Conservation (phyloP, 345 rosid species). For the Lepidium didymum region DNA sequence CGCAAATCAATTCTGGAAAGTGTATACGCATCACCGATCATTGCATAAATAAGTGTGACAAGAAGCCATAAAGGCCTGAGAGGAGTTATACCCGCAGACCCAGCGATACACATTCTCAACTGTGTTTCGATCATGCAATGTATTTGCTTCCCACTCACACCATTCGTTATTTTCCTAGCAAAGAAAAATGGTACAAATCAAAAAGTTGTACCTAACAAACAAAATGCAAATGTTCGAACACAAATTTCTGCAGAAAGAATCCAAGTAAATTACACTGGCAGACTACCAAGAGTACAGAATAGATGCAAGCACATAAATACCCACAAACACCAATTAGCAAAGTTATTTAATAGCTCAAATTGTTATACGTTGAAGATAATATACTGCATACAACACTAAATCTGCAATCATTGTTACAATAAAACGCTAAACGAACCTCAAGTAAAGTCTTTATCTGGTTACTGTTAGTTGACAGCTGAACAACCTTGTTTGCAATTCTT, state of each 20-base stretch:
- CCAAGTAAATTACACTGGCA: neutral
- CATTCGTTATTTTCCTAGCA: conserved; percentile 67
- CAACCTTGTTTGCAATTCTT: conserved; percentile 76
- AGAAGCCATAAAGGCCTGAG: neutral
- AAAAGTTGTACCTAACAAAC: neutral
- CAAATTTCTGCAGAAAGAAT: neutral
- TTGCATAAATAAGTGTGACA: neutral
- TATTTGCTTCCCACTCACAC: conserved; percentile 73
- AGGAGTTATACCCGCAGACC: conserved; percentile 75
- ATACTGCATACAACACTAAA: neutral
- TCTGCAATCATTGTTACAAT: neutral
- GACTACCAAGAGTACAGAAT: neutral
- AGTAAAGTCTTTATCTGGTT: conserved; percentile 53
- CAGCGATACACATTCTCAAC: conserved; percentile 90
- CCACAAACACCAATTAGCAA: neutral
- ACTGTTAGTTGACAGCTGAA: conserved; percentile 61
- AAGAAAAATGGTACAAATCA: neutral
- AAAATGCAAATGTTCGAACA: conserved; percentile 2
- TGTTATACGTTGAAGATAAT: neutral
- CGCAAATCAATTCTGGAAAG: neutral
- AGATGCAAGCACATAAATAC: neutral
- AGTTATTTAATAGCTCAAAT: neutral
- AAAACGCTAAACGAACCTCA: conserved; percentile 44
- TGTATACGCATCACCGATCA: neutral
- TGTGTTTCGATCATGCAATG: conserved; percentile 70